Evolutionary conservation across 768 basidiomycete species (phyloP), one percentile per base, ranked within the genome.

Genomic region (Melanogaster broomeanus): DNA sequence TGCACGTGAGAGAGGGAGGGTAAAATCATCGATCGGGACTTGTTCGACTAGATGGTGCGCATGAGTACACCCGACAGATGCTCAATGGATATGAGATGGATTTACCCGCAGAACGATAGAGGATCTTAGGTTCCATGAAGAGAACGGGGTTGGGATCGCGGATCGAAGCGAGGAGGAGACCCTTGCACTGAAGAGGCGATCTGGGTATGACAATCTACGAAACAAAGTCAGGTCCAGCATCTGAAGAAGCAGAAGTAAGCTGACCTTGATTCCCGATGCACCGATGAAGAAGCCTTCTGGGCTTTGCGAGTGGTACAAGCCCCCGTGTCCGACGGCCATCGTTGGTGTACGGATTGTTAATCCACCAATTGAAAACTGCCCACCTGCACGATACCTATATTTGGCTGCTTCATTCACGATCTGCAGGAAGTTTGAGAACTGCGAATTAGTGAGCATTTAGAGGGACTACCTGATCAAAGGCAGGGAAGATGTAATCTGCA

Each of bases 331-430:
- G n/a, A 98, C 95, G 8, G 92, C 83, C 86, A 94, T 94, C 9
- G 90, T 88, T 2, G 93, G 93, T 28, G 88, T 85, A 22, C 90
- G 83, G 42, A 93, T 81, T 1, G 90, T 94, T 19, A 93, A 73
- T 6, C 82, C 82, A 19, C 93, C 93, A n/a, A 85, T 86, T 51
- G 90, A 84, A 69, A 80, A 94, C 45, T 80, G 76, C 0, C 92
- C 91, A 28, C 90, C 93, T 21, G 92, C 92, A 25, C 93, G 89
- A 64, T 93, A 98, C 31, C 93, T 80, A 57, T 87, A 84, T 70
- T 98, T 98, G 33, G 95, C 93, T 2, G 93, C 94, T 73, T 98
- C 94, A 57, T 96, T 97, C 35, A 97, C 93, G 19, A 97, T 77
- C 88, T 94, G 48, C 9, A 33, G 42, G n/a, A 13, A 27, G 21